A percentile compares a stretch with the other conserved stretches of the same genome.
Evolutionary conservation across 208 protist species (phyloP).

Genomic region (Trypanosomatidae sp.): DNA sequence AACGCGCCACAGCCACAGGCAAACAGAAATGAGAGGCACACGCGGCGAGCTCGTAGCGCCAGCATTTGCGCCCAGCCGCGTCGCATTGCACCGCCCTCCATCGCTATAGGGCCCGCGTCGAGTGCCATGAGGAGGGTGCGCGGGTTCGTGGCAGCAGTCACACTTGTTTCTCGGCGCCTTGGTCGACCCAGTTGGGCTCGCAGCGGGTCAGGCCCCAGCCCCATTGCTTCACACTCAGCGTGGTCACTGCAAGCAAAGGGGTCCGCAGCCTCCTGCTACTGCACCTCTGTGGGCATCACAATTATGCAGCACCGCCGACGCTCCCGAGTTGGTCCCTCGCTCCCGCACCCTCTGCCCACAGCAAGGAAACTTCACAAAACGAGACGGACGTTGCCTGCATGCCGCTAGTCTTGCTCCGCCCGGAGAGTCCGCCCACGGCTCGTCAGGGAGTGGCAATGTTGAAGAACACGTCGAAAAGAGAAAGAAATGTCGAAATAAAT

Average conservation of each 20-base stretch:
- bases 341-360: background rate
- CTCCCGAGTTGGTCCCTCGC: background rate
- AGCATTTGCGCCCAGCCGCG: background rate
- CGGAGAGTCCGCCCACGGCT: background rate
- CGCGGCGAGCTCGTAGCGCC: background rate
- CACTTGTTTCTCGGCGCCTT: background rate
- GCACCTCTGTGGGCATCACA: background rate
- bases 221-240: background rate
- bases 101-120: background rate
- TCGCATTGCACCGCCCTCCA: background rate
- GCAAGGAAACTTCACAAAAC: background rate
- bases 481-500: background rate
- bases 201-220: background rate
- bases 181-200: background rate
- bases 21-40: background rate
- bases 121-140: background rate
- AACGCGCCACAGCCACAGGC: background rate
- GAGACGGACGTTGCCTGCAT: background rate
- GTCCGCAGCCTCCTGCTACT: background rate
- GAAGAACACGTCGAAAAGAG: background rate
- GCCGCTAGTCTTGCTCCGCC: background rate
- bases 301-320: background rate
- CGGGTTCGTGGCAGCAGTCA: background rate
- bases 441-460: background rate
- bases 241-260: background rate